These are phyloP conservation scores for Suhomyces taliae DNA, from an alignment of 1,139 yeast species.

Conservation along the genomic window DNA sequence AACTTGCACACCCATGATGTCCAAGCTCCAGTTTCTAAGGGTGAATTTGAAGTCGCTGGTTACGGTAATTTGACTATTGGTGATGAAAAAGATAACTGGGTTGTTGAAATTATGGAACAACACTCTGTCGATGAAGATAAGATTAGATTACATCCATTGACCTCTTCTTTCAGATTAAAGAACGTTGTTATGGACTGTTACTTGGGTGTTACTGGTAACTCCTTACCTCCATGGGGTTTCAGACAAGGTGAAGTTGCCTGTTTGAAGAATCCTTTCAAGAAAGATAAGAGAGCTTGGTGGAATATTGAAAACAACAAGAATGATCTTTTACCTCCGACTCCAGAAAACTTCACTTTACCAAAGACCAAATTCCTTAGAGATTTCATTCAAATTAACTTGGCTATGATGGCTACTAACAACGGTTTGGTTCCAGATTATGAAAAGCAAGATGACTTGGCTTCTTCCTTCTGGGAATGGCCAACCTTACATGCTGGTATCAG, in stretches of 20 bases:
- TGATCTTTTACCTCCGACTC: constrained; percentile 69
- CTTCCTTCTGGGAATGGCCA: constrained; percentile 99
- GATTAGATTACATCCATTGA: constrained; percentile 74
- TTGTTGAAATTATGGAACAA: constrained; percentile 82
- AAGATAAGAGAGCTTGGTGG: constrained; percentile 99
- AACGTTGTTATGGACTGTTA: constrained; percentile 75
- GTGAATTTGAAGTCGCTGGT: constrained; percentile 83
- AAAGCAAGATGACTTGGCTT: constrained; percentile 87
- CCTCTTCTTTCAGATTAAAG: constrained; percentile 79
- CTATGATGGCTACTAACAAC: constrained; percentile 99
- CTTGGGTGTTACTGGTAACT: constrained; percentile 76
- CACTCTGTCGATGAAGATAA: constrained; percentile 72
- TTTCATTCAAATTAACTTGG: constrained; percentile 88
- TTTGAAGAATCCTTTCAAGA: constrained; percentile 66
- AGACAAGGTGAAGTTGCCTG: constrained; percentile 97
- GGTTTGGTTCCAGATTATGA: constrained; percentile 92
- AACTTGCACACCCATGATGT: constrained; percentile 88
- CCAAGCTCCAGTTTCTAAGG: constrained; percentile 72
- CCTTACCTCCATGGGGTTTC: constrained; percentile 97
- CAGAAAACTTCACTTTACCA: constrained; percentile 74
- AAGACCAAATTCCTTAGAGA: constrained; percentile 83
- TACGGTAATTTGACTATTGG: constrained; percentile 89
- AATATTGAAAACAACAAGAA: constrained; percentile 86
- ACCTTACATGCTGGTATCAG: constrained; percentile 87
- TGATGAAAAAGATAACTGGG: constrained; percentile 92